Conservation (phyloP, 768 basidiomycete species). For the Lenzites betulinus region DNA sequence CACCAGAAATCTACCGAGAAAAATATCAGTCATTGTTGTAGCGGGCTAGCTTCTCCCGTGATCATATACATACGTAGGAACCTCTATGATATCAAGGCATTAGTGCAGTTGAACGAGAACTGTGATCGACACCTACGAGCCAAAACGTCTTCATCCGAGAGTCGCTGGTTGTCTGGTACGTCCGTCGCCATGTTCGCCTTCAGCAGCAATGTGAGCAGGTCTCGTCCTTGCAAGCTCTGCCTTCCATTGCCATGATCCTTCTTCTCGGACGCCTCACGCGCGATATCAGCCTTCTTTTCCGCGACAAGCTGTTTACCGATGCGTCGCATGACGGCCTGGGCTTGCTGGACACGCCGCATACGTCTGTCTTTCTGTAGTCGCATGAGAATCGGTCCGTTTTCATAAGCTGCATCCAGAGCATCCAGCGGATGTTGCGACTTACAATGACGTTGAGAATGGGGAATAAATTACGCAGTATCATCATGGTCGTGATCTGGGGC, state of each 20-base stretch:
- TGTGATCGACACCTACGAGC: slow-evolving; percentile 41
- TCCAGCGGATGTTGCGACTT: too few relatives aligned
- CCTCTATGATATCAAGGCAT: slow-evolving; percentile 11
- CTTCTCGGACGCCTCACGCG: slow-evolving; percentile 35
- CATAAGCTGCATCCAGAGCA: too few relatives aligned
- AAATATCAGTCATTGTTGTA: too few relatives aligned
- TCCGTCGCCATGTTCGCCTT: slow-evolving; percentile 67
- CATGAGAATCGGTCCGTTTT: too few relatives aligned
- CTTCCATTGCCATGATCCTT: not conserved
- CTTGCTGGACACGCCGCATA: slow-evolving; percentile 2
- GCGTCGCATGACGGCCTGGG: slow-evolving; percentile 26
- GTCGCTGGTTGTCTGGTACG: slow-evolving; percentile 50
- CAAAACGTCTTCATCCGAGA: slow-evolving; percentile 65
- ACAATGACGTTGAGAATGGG: slow-evolving; percentile 28
- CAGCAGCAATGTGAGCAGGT: slow-evolving; percentile 43
- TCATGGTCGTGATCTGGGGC: slow-evolving; percentile 6
- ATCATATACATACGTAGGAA: slow-evolving; percentile 28
- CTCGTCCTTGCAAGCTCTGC: slow-evolving; percentile 9
- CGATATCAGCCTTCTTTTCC: slow-evolving; percentile 40
- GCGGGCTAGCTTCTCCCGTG: too few relatives aligned
- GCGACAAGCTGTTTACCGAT: slow-evolving; percentile 34
- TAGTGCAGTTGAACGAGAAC: not conserved
- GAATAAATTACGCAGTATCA: slow-evolving; percentile 18
- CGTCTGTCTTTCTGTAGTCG: not conserved
- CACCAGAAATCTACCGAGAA: slow-evolving; percentile 29